Evolutionary conservation across 2,329 filamentous ascomycete genomes (phyloP).

Genomic region (Gaeumannomyces sp.): DNA sequence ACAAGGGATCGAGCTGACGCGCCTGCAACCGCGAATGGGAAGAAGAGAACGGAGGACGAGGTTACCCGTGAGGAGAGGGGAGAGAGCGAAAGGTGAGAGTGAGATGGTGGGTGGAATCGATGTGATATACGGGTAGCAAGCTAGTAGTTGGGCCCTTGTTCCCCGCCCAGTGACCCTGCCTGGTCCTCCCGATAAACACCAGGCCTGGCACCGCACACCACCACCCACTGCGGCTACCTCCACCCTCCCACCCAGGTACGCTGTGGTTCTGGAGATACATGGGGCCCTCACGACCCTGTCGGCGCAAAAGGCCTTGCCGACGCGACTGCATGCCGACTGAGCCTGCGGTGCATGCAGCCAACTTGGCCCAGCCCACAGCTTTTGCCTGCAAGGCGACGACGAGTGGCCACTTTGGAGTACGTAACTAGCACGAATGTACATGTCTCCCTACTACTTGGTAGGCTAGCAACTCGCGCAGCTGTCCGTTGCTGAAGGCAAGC

Average conservation of each 20-base stretch:
- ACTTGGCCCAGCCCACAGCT: slow-evolving; percentile 2
- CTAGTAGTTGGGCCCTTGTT: background rate
- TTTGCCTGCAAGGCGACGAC: background rate
- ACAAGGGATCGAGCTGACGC: slow-evolving; percentile 54
- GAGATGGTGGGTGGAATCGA: slow-evolving; percentile 32
- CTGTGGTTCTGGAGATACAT: background rate
- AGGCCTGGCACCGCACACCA: background rate
- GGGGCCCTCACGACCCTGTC: background rate
- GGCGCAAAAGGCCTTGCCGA: background rate
- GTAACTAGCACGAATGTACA: background rate
- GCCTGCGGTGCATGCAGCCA: slow-evolving; percentile 2
- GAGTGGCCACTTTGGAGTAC: background rate
- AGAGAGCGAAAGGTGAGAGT: slow-evolving; percentile 37
- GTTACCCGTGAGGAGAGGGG: slow-evolving; percentile 45
- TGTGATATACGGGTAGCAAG: slow-evolving; percentile 9
- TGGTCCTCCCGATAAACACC: background rate
- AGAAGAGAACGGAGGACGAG: slow-evolving; percentile 54
- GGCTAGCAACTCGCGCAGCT: background rate
- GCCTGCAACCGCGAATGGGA: slow-evolving; percentile 52
- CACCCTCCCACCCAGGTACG: background rate
- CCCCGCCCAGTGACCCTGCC: background rate
- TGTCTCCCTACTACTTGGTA: background rate
- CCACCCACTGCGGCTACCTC: background rate
- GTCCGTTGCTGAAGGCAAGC: background rate
- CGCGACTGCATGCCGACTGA: background rate